A percentile compares a stretch with the other conserved stretches of the same genome.
phyloP scores from a whole-genome alignment of 202 grass and related monocot species.

The Panicum hallii region DNA sequence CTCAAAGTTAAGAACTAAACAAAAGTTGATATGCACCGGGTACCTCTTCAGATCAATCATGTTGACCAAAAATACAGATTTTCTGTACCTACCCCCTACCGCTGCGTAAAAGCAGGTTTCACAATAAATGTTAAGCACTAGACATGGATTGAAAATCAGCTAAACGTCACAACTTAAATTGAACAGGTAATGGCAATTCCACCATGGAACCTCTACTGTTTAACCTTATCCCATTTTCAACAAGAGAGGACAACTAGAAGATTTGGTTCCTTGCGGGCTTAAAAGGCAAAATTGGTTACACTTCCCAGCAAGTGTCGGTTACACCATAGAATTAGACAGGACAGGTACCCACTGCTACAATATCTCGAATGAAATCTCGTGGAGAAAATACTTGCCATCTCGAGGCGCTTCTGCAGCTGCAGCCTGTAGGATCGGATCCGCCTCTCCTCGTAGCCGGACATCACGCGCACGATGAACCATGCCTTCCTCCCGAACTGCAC shows the following conservation, averaged over 20 bases:
- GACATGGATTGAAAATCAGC: not conserved
- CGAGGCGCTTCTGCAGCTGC: slow-evolving; percentile 72
- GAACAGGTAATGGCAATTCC: not conserved
- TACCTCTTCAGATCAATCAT: not conserved
- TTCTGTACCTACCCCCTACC: not conserved
- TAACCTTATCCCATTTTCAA: not conserved
- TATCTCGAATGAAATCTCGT: not conserved
- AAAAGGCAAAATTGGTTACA: not conserved
- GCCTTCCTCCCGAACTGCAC: slow-evolving; percentile 78
- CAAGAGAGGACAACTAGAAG: not conserved
- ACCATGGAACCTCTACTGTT: not conserved
- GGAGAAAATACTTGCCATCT: slow-evolving; percentile 47
- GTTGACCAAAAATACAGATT: slow-evolving; percentile 11
- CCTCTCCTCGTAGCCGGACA: slow-evolving; percentile 91
- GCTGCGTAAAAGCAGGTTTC: not conserved
- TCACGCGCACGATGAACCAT: slow-evolving; percentile 83
- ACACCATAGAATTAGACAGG: not conserved
- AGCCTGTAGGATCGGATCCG: slow-evolving; percentile 86
- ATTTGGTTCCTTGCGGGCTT: slow-evolving; percentile 3
- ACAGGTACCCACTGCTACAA: not conserved
- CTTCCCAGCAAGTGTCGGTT: not conserved
- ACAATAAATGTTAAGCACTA: not conserved
- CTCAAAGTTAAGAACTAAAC: not conserved
- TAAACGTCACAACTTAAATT: not conserved
- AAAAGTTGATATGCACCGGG: not conserved